Base-by-base conservation (phyloP, 2,329 filamentous ascomycete genomes). In the Elsinoe australis region DNA sequence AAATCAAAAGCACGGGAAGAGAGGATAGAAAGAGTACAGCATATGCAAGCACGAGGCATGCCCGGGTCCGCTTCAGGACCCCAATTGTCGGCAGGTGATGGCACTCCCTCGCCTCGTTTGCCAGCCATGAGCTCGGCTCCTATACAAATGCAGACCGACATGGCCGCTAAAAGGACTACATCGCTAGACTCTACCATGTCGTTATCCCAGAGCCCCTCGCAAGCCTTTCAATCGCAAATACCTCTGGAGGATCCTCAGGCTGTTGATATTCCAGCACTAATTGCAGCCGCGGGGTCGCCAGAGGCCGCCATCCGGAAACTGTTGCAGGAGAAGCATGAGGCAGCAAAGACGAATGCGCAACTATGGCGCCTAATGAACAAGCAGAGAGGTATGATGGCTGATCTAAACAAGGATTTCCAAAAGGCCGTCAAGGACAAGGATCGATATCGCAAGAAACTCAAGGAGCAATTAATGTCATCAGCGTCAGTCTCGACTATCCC, bases 291-390 rank as follows among this genome's bases (percentile, higher is more conserved):
- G 19, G 92, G 90, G 44, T 94, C 87, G 46, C 76, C 89, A 12
- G 90, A 98, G 63, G 86, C 85, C 4, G 84, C 94, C 4, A 87
- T 98, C 52, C 79, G 87, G 56, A 87, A 92, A 59, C 71, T 98
- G 42, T 70, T 95, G 54, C 94, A 86, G 62, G 92, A 98, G 62
- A 96, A 95, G 65, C 81, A 90, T 54, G 85, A 87, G 41, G 85
- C 88, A 48, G 79, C 86, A 4, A 83, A 87, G 56, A 92, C 96
- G 61, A 96, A 96, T 62, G 74, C 82, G 14, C 90, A 98, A 64
- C 70, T 98, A 59, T 98, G 92, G 92, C 83, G 88, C 44, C 70
- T 98, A 38, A 88, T 98, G 42, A 90, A 96, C 64, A 96, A 98
- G 70, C 92, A 98, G 66, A 78, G 90, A 53, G 81, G 87, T 12